These are phyloP conservation scores for Graphilbum sp. DNA, from an alignment of 2,329 filamentous ascomycete species.

Conservation along the genomic window DNA sequence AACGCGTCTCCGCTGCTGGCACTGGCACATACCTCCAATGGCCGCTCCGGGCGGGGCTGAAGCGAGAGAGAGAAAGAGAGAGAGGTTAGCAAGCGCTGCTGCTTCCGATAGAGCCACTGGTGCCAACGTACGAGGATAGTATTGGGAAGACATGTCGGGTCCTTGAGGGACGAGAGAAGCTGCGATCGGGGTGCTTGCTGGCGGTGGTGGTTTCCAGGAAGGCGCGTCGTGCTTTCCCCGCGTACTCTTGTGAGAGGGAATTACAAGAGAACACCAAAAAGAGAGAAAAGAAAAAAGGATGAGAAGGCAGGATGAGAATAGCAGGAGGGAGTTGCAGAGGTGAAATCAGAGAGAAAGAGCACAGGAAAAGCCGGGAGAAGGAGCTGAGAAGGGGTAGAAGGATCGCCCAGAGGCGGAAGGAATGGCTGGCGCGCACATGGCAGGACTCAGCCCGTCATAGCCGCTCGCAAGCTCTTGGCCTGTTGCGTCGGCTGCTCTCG, in stretches of 20 bases:
- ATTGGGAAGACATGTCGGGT: not conserved
- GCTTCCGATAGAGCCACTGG: no score
- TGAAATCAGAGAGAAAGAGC: not conserved
- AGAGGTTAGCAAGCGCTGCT: not conserved
- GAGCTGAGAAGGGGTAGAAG: no score
- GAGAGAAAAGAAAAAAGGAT: no score
- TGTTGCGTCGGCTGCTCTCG: not conserved
- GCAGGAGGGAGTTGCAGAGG: not conserved
- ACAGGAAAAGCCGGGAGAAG: no score
- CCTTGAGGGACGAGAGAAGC: not conserved
- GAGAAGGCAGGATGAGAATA: no score
- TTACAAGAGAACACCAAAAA: no score
- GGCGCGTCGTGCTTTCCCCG: no score
- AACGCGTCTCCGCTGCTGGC: no score
- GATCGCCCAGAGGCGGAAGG: not conserved
- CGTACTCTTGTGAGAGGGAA: no score
- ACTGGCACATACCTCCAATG: constrained; percentile 2
- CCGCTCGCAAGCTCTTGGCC: not conserved
- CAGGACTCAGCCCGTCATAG: not conserved
- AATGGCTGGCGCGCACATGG: not conserved
- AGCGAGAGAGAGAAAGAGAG: not conserved
- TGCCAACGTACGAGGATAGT: constrained; percentile 13
- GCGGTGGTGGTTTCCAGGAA: no score
- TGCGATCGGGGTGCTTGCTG: no score
- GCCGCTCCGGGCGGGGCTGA: constrained; percentile 11